Evolutionary conservation across 192 early-diverging fungal genomes (phyloP), one percentile per base, ranked within the genome.

Genomic region (Coemansia pectinata): DNA sequence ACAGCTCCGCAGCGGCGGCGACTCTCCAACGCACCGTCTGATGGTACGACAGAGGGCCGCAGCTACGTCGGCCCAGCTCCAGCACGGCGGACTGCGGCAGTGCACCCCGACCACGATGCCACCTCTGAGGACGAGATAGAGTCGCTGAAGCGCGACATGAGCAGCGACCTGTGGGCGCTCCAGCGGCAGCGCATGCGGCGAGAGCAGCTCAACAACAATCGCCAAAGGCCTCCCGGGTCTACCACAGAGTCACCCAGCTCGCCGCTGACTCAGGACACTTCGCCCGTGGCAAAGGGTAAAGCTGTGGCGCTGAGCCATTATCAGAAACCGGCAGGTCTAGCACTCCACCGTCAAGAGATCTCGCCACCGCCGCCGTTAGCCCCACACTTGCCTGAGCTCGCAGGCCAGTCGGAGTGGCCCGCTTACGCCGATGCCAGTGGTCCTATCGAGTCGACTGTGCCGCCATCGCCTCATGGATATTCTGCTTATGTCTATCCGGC

Each of bases 51-150:
- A 2, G 78, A 80, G 25, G 65, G 60, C 53, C 64, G 73, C 12
- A 59, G 61, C 29, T 40, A 70, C 29, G 73, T 64, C 0, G 73
- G 73, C 0, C 73, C 73, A 63, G 64, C 40, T 63, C 68, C 31
- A 60, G 68, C 12, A 53, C 62, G 33, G 55, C 63, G 12, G 69
- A 52, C 71, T 65, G 45, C 70, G n/a, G 61, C 50, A 27, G 64
- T 63, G 62, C 19, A 15, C n/a, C 33, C 41, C 1, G 66, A 66
- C 48, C 39, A 47, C 41, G 67, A 63, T 15, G 74, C 73, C 11
- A 73, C 74, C 31, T 82, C 79, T 1, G 79, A 82, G 62, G 79
- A 82, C 62, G 79, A 82, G 44, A 82, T 82, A 33, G 79, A 82
- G 58, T 73, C 75, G 71, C 62, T 82, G 36, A 72, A 77, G 62